phyloP scores from a whole-genome alignment of 2,329 filamentous ascomycete genomes.

The Xylariaceae sp. region DNA sequence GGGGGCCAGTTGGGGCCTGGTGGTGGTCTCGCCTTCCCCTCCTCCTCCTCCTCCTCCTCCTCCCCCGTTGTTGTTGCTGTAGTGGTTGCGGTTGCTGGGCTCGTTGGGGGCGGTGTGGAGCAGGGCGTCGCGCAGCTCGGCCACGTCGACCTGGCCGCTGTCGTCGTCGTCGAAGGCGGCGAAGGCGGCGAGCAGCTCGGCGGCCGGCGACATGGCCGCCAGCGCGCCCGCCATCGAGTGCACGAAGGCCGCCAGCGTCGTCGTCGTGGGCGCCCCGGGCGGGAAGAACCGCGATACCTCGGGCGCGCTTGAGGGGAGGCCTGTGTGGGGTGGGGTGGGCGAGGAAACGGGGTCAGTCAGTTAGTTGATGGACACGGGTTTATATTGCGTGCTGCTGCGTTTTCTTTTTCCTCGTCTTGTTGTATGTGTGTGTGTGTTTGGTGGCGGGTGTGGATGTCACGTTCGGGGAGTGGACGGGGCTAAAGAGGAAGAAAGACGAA shows the following conservation, averaged over 20 bases:
- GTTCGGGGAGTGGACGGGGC: background rate
- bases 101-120: conserved; percentile 70
- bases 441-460: no score
- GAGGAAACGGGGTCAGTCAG: background rate
- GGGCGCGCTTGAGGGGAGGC: conserved; percentile 63
- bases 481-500: background rate
- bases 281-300: conserved; percentile 81
- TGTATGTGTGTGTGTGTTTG: conserved; percentile 2
- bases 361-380: no score
- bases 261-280: conserved; percentile 59
- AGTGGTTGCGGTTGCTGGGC: conserved; percentile 54
- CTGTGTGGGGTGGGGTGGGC: conserved; percentile 35
- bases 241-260: conserved; percentile 79
- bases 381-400: no score
- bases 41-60: no score
- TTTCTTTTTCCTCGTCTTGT: no score
- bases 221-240: conserved; percentile 72
- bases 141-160: conserved; percentile 82
- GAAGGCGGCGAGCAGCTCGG: conserved; percentile 82
- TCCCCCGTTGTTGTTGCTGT: no score
- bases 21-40: no score
- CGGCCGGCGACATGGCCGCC: conserved; percentile 64
- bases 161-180: conserved; percentile 95
- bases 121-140: conserved; percentile 74
- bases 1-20: no score